Evolutionary conservation across 352 stramenopile species (phyloP).

Genomic region (Proteromonas lacertae): DNA sequence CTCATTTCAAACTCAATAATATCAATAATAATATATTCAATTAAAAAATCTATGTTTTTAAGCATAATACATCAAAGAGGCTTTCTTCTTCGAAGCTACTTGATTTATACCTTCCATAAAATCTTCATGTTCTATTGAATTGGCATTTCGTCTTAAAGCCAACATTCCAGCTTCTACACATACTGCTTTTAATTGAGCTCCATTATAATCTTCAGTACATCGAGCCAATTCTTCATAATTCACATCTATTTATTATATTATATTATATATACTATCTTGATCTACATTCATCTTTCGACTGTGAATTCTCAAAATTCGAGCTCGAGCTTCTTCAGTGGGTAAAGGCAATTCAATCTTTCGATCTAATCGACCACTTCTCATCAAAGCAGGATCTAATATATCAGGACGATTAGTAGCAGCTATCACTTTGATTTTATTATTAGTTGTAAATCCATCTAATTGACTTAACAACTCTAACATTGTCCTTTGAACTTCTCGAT

Average conservation of each 20-base stretch:
- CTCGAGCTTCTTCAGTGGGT: constrained; percentile 71
- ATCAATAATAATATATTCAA: no score
- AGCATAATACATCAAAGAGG: constrained; percentile 78
- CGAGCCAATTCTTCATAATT: constrained; percentile 88
- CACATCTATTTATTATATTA: constrained; percentile 21
- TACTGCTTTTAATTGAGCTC: constrained; percentile 86
- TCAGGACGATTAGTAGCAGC: constrained; percentile 85
- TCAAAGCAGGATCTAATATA: constrained; percentile 61
- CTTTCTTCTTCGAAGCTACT: constrained; percentile 87
- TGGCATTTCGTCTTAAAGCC: constrained; percentile 59
- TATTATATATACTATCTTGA: constrained; percentile 21
- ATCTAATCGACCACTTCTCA: constrained; percentile 40
- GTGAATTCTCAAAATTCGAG: constrained; percentile 83
- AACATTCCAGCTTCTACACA: constrained; percentile 96
- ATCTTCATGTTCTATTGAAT: constrained; percentile 84
- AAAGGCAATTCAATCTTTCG: constrained; percentile 87
- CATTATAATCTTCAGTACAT: constrained; percentile 94
- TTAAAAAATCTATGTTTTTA: no score
- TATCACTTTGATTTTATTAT: constrained; percentile 95
- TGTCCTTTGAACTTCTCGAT: constrained; percentile 83
- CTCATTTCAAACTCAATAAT: no score
- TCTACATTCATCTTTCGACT: constrained; percentile 82
- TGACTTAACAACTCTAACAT: no score
- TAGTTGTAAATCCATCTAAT: constrained; percentile 75
- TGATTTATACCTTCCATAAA: constrained; percentile 96